Percentiles rank a stretch among this genome's conserved stretches.
Evolutionary conservation across 73 alveolate species (phyloP).

Genomic region (Paramecium bursaria): DNA sequence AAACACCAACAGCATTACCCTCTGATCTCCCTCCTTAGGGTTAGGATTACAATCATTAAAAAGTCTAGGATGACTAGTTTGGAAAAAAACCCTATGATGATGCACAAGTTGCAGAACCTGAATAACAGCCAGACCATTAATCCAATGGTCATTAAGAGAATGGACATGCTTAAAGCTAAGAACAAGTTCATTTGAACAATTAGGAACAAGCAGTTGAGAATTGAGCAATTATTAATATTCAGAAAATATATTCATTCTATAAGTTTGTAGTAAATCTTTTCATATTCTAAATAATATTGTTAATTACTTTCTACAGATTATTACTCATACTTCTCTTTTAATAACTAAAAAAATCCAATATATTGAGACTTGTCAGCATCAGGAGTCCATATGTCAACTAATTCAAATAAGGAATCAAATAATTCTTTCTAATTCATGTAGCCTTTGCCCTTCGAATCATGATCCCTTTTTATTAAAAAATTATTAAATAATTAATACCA

Average conservation of each 20-base stretch:
- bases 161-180: too few relatives aligned
- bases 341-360: conserved; percentile 75
- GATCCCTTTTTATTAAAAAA: conserved; percentile 44
- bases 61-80: too few relatives aligned
- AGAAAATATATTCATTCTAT: conserved; percentile 33
- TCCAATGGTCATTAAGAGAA: too few relatives aligned
- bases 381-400: conserved; percentile 91
- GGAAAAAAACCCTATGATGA: too few relatives aligned
- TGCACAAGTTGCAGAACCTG: too few relatives aligned
- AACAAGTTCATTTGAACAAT: too few relatives aligned
- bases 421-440: conserved; percentile 75
- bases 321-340: conserved; percentile 45
- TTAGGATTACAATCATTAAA: too few relatives aligned
- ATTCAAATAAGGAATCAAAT: conserved; percentile 79
- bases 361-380: conserved; percentile 81
- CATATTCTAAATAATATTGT: conserved; percentile 7
- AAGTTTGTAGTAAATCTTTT: conserved; percentile 22
- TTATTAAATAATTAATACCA: background rate
- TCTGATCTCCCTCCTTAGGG: too few relatives aligned
- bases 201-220: too few relatives aligned
- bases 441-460: conserved; percentile 75
- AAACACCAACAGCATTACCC: too few relatives aligned
- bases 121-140: too few relatives aligned
- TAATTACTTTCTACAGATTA: conserved; percentile 35
- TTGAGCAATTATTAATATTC: too few relatives aligned